These are phyloP conservation scores for Globisporangium viniferum DNA, from an alignment of 352 stramenopile genomes.

Conservation along the genomic window DNA sequence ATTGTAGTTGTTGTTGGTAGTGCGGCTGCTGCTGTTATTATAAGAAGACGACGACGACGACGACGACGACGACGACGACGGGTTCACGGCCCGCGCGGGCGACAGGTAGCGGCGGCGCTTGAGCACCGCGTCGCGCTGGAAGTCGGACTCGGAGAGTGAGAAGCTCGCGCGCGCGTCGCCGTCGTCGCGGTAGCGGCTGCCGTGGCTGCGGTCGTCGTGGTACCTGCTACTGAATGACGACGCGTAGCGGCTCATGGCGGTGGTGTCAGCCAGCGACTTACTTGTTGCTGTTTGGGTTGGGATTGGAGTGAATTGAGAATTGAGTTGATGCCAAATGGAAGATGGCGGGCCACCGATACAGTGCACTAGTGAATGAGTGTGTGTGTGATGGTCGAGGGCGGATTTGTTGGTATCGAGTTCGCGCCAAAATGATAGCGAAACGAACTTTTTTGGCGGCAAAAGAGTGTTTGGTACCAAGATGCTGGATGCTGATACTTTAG, in stretches of 20 bases:
- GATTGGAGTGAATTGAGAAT: neutral
- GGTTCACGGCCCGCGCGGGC: conserved; percentile 16
- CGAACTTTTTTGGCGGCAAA: no score
- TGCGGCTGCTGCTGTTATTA: neutral
- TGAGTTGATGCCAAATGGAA: neutral
- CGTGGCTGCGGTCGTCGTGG: neutral
- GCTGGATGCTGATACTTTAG: no score
- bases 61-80: neutral
- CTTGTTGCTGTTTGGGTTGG: neutral
- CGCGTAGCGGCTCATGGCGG: neutral
- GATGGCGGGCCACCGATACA: no score
- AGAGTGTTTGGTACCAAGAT: no score
- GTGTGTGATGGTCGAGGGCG: no score
- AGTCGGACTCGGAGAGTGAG: conserved; percentile 55
- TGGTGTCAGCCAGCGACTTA: neutral
- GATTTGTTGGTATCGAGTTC: no score
- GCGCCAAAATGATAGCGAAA: no score
- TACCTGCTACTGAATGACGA: neutral
- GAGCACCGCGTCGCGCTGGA: conserved; percentile 49
- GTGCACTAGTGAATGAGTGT: no score
- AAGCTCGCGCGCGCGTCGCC: conserved; percentile 25
- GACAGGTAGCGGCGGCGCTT: conserved; percentile 51
- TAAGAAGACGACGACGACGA: neutral
- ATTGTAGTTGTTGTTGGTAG: neutral
- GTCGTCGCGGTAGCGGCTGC: neutral